Base-by-base conservation (phyloP, 257 asterid species). In the Paulownia fortunei region DNA sequence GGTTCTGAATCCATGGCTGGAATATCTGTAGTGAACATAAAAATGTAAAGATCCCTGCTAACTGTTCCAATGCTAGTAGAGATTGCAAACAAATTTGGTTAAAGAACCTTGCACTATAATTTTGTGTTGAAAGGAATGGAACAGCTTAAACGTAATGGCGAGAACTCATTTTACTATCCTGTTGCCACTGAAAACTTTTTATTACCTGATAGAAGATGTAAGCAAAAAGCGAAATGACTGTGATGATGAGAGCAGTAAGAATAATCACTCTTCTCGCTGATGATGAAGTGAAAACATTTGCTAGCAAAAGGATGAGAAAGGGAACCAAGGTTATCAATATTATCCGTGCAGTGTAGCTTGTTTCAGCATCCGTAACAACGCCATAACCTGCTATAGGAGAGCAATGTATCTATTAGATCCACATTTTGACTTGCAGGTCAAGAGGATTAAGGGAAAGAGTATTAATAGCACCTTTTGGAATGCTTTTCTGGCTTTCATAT, bases 341-440 rank as follows among this genome's bases (percentile, higher is more conserved):
- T 72, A 85, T 69, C 36, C 93, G 71, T 0, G 91, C 88, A 12
- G 91, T 86, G 68, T 79, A 87, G 86, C 93, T 74, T 19, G 93
- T 89, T 61, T 87, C 86, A 2, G 60, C 79, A 74, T 89, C 93
- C 41, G 93, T 89, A 36, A 79, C 76, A 11, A 89, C 70, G 8
- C 86, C 86, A 9, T 23, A 34, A 8, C 87, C 92, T 84, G 88
- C 0, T 59, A 13, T 51, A 23, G 18, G 15, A 30, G n/a, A 67
- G n/a, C 21, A 65, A 36, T 39, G 23, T 5, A 24, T 32, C 36
- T 8, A 41, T 71, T 71, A 19, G 80, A 26, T 10, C 21, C 4
- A 47, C 15, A 64, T 37, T 32, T 8, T 23, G 16, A 23, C 30
- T 34, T 16, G 36, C 24, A 73, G 44, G 26, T 15, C 10, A 0